phyloP scores from a whole-genome alignment of 2,329 filamentous ascomycete genomes.

The Sclerotinia spermophila region DNA sequence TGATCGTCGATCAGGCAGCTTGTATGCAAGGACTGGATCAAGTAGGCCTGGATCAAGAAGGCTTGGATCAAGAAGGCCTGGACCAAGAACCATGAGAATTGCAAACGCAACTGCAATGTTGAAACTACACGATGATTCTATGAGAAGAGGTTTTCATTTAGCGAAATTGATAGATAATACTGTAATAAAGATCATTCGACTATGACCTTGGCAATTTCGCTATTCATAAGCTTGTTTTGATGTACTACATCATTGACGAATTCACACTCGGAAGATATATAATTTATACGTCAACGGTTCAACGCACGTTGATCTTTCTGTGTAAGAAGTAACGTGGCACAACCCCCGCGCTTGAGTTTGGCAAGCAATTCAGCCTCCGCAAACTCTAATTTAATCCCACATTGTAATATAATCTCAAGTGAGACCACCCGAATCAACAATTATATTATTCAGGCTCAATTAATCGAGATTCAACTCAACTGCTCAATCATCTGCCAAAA shows the following conservation, averaged over 20 bases:
- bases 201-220: not conserved
- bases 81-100: not conserved
- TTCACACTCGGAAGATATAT: not conserved
- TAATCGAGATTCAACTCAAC: not conserved
- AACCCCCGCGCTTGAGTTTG: too few species aligned
- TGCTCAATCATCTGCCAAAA: not conserved
- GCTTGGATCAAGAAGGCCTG: not conserved
- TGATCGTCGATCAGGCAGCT: slow-evolving; percentile 3
- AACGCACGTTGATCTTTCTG: not conserved
- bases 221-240: not conserved
- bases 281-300: not conserved
- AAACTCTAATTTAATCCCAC: too few species aligned
- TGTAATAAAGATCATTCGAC: not conserved
- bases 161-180: not conserved
- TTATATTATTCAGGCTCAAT: not conserved
- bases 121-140: not conserved
- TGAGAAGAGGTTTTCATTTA: not conserved
- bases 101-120: not conserved
- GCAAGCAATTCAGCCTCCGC: too few species aligned
- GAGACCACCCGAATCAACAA: too few species aligned
- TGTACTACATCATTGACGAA: not conserved
- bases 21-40: not conserved
- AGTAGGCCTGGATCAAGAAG: too few species aligned
- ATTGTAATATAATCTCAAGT: too few species aligned
- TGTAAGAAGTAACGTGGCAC: not conserved